These are phyloP conservation scores for Sechiopsis laciniata DNA, from an alignment of 306 rosid species.

Conservation along the genomic window DNA sequence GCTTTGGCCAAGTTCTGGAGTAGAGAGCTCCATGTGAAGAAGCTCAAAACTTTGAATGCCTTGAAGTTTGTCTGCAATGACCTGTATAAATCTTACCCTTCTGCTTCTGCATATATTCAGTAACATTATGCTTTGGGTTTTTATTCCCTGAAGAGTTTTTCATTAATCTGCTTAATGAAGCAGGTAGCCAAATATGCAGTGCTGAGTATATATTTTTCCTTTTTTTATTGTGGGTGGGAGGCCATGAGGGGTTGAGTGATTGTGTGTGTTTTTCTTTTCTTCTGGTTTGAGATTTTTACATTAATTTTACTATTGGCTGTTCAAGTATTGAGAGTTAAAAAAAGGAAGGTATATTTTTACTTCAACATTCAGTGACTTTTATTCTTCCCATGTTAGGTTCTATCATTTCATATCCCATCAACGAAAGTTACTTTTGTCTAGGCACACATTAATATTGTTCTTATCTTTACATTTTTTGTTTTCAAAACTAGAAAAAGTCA, in stretches of 20 bases:
- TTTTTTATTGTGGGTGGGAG: background rate
- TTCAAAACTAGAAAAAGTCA: background rate
- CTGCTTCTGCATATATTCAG: slow-evolving; percentile 8
- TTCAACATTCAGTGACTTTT: background rate
- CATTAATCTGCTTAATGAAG: slow-evolving; percentile 1
- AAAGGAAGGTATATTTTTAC: background rate
- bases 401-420: too few species aligned
- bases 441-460: background rate
- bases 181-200: background rate
- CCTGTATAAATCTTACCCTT: slow-evolving; percentile 12
- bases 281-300: background rate
- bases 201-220: background rate
- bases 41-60: background rate
- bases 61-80: slow-evolving; percentile 5
- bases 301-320: background rate
- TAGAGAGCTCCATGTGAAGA: background rate
- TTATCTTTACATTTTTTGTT: background rate
- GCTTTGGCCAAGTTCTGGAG: background rate
- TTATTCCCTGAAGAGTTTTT: background rate
- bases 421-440: background rate
- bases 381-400: too few species aligned
- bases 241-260: background rate
- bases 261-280: background rate
- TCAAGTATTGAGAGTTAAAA: background rate
- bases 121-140: background rate